A percentile compares a stretch with the other conserved stretches of the same genome.
Conservation (phyloP, 1,284 basidiomycete species). For the Erythrobasidium hasegawianum region DNA sequence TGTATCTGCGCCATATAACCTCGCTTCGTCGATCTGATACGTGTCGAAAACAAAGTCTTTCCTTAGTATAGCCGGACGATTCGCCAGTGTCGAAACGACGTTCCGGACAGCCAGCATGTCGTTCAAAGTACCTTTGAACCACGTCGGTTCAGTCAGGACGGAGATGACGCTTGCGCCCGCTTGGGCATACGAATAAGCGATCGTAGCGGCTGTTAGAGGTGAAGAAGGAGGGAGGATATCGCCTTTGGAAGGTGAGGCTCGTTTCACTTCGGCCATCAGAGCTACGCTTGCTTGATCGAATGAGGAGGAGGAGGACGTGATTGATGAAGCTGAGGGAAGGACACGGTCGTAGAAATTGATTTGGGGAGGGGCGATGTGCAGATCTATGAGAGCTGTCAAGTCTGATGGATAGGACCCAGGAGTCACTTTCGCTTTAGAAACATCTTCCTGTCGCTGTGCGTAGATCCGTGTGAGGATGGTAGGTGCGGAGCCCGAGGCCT, state of each 20-base stretch:
- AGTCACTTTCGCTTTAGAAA: constrained; percentile 60
- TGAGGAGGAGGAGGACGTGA: constrained; percentile 12
- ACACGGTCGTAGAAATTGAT: constrained; percentile 66
- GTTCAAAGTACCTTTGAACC: constrained; percentile 91
- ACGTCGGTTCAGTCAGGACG: constrained; percentile 92
- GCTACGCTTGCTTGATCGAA: constrained; percentile 45
- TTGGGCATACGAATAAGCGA: constrained; percentile 83
- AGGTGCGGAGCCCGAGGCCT: constrained; percentile 53
- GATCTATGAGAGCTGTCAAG: constrained; percentile 63
- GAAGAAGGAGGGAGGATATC: constrained; percentile 63
- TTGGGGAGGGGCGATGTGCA: constrained; percentile 75
- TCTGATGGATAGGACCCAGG: constrained; percentile 67
- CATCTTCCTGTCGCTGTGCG: constrained; percentile 65
- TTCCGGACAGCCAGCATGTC: constrained; percentile 86
- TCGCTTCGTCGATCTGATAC: constrained; percentile 92
- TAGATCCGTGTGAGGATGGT: constrained; percentile 74
- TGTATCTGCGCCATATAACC: constrained; percentile 88
- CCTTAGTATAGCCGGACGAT: constrained; percentile 90
- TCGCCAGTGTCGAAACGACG: constrained; percentile 74
- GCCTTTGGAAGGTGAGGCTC: constrained; percentile 88
- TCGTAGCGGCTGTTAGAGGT: constrained; percentile 69
- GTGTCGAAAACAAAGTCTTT: constrained; percentile 95
- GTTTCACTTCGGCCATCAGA: constrained; percentile 91
- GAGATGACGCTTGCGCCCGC: constrained; percentile 90
- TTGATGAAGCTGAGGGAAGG: constrained; percentile 54